phyloP scores from a whole-genome alignment of 192 early-diverging fungal species.

The Entophlyctis helioformis region DNA sequence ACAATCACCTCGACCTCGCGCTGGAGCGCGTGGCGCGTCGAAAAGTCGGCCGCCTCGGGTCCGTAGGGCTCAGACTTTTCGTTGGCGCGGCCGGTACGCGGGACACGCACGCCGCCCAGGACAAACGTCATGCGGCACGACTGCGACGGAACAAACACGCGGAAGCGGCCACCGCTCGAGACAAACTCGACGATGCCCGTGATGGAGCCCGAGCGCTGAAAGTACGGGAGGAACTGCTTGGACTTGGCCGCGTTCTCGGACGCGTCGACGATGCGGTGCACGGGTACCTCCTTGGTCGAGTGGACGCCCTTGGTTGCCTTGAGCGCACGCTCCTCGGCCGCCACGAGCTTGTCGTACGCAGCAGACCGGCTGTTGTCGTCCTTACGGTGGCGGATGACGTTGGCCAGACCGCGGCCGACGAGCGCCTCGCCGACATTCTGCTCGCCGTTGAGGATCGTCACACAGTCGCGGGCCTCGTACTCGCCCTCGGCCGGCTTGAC shows the following conservation, averaged over 20 bases:
- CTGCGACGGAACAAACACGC: constrained; percentile 74
- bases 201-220: constrained; percentile 65
- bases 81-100: constrained; percentile 57
- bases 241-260: constrained; percentile 74
- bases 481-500: constrained; percentile 76
- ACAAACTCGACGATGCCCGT: constrained; percentile 82
- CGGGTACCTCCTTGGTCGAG: constrained; percentile 67
- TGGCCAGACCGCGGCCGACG: constrained; percentile 50
- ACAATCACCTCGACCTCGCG: constrained; percentile 87
- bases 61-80: constrained; percentile 82
- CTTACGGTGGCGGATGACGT: constrained; percentile 65
- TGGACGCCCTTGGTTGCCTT: constrained; percentile 69
- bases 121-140: constrained; percentile 76
- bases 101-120: constrained; percentile 72
- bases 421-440: constrained; percentile 38
- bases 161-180: constrained; percentile 70
- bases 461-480: constrained; percentile 80
- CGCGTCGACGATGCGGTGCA: constrained; percentile 66
- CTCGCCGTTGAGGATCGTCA: constrained; percentile 58
- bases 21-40: constrained; percentile 58
- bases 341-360: constrained; percentile 72
- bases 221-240: constrained; percentile 69
- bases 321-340: constrained; percentile 69
- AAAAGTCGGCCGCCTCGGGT: constrained; percentile 64
- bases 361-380: constrained; percentile 82